These are phyloP conservation scores for Colletotrichum trifolii DNA, from an alignment of 2,329 filamentous ascomycete genomes.

Conservation along the genomic window DNA sequence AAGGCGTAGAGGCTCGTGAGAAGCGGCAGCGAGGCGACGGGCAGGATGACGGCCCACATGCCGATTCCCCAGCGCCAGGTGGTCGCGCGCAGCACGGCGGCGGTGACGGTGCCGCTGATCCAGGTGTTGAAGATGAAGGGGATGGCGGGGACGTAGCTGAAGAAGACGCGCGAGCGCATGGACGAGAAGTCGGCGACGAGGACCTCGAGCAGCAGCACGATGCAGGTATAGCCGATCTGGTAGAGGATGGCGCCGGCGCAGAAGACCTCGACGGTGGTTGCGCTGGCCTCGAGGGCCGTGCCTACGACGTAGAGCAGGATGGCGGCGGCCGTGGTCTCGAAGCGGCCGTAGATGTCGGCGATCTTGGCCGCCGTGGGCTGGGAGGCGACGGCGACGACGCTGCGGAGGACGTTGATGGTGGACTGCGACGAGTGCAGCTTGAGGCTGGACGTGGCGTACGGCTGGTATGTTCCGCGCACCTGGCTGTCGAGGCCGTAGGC, in stretches of 20 bases:
- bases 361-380: conserved; percentile 70
- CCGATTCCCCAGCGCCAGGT: conserved; percentile 73
- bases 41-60: conserved; percentile 73
- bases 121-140: conserved; percentile 73
- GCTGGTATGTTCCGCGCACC: conserved; percentile 63
- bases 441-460: conserved; percentile 64
- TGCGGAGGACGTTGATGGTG: conserved; percentile 68
- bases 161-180: conserved; percentile 67
- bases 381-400: conserved; percentile 69
- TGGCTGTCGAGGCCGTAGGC: conserved; percentile 68
- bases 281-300: conserved; percentile 64
- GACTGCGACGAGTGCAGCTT: conserved; percentile 65
- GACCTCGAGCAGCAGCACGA: conserved; percentile 69
- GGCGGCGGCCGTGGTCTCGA: conserved; percentile 66
- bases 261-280: conserved; percentile 60
- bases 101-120: conserved; percentile 68
- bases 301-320: conserved; percentile 66
- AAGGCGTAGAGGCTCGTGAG: conserved; percentile 54
- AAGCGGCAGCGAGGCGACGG: conserved; percentile 65
- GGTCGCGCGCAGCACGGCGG: conserved; percentile 58
- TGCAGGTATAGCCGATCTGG: conserved; percentile 67
- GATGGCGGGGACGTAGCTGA: conserved; percentile 69
- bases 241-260: conserved; percentile 66
- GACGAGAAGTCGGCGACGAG: conserved; percentile 71
- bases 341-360: conserved; percentile 71